phyloP scores from a whole-genome alignment of 176 grass and related monocot species.

The Otatea glauca region DNA sequence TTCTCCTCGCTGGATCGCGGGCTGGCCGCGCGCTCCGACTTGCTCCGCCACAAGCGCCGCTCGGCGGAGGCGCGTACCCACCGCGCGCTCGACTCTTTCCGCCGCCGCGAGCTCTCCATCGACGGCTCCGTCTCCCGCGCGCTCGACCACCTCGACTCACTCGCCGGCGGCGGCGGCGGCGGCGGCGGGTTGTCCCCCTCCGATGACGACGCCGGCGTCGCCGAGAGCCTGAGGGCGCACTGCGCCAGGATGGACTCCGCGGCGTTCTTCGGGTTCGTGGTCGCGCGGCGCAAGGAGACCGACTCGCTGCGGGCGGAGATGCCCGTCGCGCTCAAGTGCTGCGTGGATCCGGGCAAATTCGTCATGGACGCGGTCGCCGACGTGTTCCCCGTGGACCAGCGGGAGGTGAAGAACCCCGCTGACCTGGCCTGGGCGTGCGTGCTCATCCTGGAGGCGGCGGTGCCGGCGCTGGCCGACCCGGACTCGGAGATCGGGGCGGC shows the following conservation, averaged over 20 bases:
- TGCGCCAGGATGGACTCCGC: conserved; percentile 73
- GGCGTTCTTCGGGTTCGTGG: conserved; percentile 63
- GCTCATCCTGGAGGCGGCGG: conserved; percentile 75
- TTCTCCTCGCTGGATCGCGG: conserved; percentile 79
- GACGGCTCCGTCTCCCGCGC: conserved; percentile 59
- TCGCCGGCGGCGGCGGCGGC: conserved; percentile 16
- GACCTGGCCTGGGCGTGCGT: conserved; percentile 91
- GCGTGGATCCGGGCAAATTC: conserved; percentile 83
- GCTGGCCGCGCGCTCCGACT: conserved; percentile 59
- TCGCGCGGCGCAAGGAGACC: conserved; percentile 70
- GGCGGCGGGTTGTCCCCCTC: neutral
- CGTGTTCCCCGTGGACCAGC: conserved; percentile 75
- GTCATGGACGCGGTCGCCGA: conserved; percentile 68
- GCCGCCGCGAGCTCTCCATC: conserved; percentile 62
- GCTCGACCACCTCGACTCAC: conserved; percentile 53
- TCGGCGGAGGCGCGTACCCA: conserved; percentile 53
- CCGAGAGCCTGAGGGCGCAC: conserved; percentile 53
- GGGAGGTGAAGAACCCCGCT: conserved; percentile 58
- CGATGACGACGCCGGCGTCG: conserved; percentile 17
- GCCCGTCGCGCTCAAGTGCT: conserved; percentile 60
- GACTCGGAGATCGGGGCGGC: conserved; percentile 55
- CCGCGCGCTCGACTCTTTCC: conserved; percentile 53
- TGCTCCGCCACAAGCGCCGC: conserved; percentile 63
- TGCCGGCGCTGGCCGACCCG: conserved; percentile 68
- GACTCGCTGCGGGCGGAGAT: conserved; percentile 73